Conservation (phyloP, 1,284 basidiomycete species). For the Boletus sp. region DNA sequence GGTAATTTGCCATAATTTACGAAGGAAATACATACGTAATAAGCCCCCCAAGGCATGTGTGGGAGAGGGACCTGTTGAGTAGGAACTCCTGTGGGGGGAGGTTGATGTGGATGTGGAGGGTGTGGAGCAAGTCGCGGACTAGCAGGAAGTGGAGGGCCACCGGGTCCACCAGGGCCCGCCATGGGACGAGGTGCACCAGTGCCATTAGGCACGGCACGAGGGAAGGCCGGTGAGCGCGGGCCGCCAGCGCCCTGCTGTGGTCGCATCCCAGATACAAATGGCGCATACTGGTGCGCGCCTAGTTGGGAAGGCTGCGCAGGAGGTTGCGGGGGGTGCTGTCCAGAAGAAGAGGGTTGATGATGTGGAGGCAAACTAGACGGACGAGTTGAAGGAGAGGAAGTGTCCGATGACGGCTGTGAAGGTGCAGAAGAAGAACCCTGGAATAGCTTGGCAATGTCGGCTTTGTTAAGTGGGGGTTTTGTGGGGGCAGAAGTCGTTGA, state of each 20-base stretch:
- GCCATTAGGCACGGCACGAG: constrained; percentile 61
- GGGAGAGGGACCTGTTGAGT: constrained; percentile 41
- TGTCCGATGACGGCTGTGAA: constrained; percentile 32
- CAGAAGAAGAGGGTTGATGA: constrained; percentile 31
- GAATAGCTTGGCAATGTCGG: constrained; percentile 68
- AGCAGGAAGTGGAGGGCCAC: constrained; percentile 50
- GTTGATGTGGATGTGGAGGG: constrained; percentile 41
- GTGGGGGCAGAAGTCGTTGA: constrained; percentile 33
- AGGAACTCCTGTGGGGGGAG: constrained; percentile 45
- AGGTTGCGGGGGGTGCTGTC: constrained; percentile 40
- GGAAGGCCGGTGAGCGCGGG: constrained; percentile 63
- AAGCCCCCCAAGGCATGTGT: constrained; percentile 30
- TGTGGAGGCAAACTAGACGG: constrained; percentile 45
- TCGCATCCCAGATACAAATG: constrained; percentile 45
- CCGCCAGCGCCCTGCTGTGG: constrained; percentile 42
- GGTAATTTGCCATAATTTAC: constrained; percentile 20
- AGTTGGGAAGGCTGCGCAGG: constrained; percentile 43
- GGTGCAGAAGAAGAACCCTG: constrained; percentile 41
- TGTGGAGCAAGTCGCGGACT: constrained; percentile 66
- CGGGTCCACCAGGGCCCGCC: constrained; percentile 48
- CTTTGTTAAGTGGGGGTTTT: constrained; percentile 40
- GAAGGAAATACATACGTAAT: constrained; percentile 40
- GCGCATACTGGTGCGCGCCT: constrained; percentile 40
- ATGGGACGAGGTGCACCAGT: constrained; percentile 54
- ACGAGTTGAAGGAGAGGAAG: constrained; percentile 40